phyloP scores from a whole-genome alignment of 495 filamentous ascomycete species.

The Astrothelium macrocarpum region DNA sequence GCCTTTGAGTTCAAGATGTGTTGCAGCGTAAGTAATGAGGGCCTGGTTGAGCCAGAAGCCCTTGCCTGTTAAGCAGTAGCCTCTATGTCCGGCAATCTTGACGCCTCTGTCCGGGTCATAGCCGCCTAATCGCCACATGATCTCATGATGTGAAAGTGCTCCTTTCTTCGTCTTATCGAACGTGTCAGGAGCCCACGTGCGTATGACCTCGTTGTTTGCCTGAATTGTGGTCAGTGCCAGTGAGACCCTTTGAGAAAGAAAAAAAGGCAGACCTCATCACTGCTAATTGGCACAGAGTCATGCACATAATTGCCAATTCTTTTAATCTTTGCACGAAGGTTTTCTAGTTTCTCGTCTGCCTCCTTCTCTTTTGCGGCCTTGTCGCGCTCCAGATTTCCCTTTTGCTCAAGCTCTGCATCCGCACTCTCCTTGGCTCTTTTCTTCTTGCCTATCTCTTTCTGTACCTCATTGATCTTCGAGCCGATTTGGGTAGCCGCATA shows the following conservation, averaged over 20 bases:
- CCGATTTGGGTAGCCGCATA: slow-evolving; percentile 73
- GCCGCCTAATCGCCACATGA: slow-evolving; percentile 75
- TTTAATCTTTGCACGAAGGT: slow-evolving; percentile 66
- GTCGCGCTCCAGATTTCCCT: slow-evolving; percentile 62
- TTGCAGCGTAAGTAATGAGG: slow-evolving; percentile 84
- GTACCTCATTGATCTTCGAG: slow-evolving; percentile 72
- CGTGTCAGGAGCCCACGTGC: slow-evolving; percentile 70
- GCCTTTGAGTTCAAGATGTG: slow-evolving; percentile 66
- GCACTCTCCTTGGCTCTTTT: slow-evolving; percentile 94
- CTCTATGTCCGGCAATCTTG: slow-evolving; percentile 90
- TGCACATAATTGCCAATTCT: slow-evolving; percentile 91
- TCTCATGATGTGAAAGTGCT: slow-evolving; percentile 87
- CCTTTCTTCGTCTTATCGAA: slow-evolving; percentile 57
- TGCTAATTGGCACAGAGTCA: slow-evolving; percentile 77
- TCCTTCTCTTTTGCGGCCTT: slow-evolving; percentile 68
- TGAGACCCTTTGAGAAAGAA: neutral
- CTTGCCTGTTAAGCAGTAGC: slow-evolving; percentile 83
- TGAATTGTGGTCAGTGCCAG: slow-evolving; percentile 15
- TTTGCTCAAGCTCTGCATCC: slow-evolving; percentile 61
- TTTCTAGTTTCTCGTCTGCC: slow-evolving; percentile 61
- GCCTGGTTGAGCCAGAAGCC: slow-evolving; percentile 92
- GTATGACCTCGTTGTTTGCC: slow-evolving; percentile 72
- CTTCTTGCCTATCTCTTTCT: slow-evolving; percentile 83
- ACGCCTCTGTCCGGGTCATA: slow-evolving; percentile 90
- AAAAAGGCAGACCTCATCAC: slow-evolving; percentile 57